A percentile compares a stretch with the other conserved stretches of the same genome.
Evolutionary conservation across 1,284 basidiomycete species (phyloP).

Genomic region (Boletus albobrunnescens): DNA sequence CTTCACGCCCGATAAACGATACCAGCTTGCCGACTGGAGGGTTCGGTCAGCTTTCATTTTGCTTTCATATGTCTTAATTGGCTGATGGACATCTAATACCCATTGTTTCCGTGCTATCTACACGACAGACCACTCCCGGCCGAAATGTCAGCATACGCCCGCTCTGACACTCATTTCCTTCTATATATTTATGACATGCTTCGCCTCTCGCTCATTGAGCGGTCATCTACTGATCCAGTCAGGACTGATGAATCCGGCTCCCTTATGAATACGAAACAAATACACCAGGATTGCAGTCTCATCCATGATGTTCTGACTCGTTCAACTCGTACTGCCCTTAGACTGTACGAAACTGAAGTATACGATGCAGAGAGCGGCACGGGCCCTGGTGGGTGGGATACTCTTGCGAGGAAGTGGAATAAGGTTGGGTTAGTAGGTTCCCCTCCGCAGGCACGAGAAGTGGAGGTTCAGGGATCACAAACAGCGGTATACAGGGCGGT

Average conservation of each 20-base stretch:
- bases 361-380: conserved; percentile 67
- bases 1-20: conserved; percentile 92
- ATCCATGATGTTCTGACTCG: conserved; percentile 59
- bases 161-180: conserved; percentile 94
- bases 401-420: conserved; percentile 76
- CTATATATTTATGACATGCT: conserved; percentile 91
- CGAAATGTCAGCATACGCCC: conserved; percentile 90
- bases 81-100: neutral
- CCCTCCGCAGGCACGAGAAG: conserved; percentile 38
- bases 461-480: conserved; percentile 66
- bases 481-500: conserved; percentile 71
- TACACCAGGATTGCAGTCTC: conserved; percentile 32
- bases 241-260: conserved; percentile 20
- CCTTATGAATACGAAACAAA: conserved; percentile 6
- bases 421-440: conserved; percentile 50
- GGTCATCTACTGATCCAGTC: conserved; percentile 40
- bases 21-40: conserved; percentile 96
- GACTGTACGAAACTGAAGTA: conserved; percentile 59
- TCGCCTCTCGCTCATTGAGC: conserved; percentile 80
- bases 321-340: conserved; percentile 71
- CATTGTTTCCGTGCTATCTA: neutral
- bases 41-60: conserved; percentile 57
- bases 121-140: conserved; percentile 68
- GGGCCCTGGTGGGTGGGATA: conserved; percentile 73
- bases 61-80: neutral